phyloP scores from a whole-genome alignment of 2,329 filamentous ascomycete genomes.

The Cyclaneusma minus region DNA sequence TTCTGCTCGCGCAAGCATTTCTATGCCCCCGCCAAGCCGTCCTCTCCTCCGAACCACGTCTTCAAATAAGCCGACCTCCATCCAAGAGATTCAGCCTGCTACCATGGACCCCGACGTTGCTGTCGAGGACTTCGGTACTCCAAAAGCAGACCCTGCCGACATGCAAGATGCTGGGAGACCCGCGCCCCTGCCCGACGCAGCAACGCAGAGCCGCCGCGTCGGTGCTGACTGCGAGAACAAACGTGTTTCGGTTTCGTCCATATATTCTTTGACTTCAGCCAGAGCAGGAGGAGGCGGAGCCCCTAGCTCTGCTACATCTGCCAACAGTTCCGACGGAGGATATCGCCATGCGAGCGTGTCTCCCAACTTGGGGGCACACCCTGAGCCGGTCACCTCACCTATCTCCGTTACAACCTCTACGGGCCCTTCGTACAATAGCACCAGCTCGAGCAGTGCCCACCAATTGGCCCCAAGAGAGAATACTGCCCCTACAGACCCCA shows the following conservation, averaged over 20 bases:
- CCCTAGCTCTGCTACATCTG: constrained; percentile 34
- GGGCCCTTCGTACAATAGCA: constrained; percentile 21
- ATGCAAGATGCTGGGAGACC: constrained; percentile 14
- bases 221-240: constrained; percentile 39
- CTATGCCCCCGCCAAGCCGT: constrained; percentile 43
- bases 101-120: constrained; percentile 20
- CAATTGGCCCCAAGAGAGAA: constrained; percentile 25
- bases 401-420: constrained; percentile 39
- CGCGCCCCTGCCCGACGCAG: constrained; percentile 29
- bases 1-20: constrained; percentile 44
- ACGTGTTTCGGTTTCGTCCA: constrained; percentile 57
- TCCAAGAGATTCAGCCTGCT: constrained; percentile 1
- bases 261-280: constrained; percentile 53
- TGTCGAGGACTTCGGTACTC: constrained; percentile 33
- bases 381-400: constrained; percentile 33
- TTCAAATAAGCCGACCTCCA: constrained; percentile 3
- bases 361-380: constrained; percentile 15
- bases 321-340: constrained; percentile 32
- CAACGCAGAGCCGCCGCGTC: constrained; percentile 29
- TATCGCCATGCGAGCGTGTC: constrained; percentile 9
- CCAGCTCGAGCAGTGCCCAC: constrained; percentile 27
- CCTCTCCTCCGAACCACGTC: constrained; percentile 18
- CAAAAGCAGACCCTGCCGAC: constrained; percentile 24
- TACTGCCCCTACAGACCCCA: constrained; percentile 13
- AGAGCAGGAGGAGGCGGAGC: constrained; percentile 26